These are phyloP conservation scores for Capronia coronata DNA, from an alignment of 2,329 filamentous ascomycete genomes.

Conservation along the genomic window DNA sequence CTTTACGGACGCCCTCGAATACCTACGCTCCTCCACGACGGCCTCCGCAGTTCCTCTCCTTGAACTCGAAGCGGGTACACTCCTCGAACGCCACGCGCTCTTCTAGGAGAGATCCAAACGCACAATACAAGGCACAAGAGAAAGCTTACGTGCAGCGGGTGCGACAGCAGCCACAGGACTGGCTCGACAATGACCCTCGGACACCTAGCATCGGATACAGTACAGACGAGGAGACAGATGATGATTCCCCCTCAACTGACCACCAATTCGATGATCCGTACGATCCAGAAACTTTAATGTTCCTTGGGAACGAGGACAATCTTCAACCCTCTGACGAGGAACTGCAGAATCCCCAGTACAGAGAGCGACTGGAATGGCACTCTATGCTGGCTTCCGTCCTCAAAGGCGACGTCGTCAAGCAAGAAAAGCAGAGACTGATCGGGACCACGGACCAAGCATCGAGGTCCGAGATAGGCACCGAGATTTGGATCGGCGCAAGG, in stretches of 20 bases:
- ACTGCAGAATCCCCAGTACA: slow-evolving; percentile 75
- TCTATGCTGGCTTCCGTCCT: slow-evolving; percentile 94
- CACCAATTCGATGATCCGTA: slow-evolving; percentile 78
- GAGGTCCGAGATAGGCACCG: slow-evolving; percentile 59
- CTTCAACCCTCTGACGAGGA: slow-evolving; percentile 85
- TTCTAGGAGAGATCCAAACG: slow-evolving; percentile 58
- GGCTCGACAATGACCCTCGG: slow-evolving; percentile 61
- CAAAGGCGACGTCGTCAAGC: slow-evolving; percentile 92
- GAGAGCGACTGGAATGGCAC: slow-evolving; percentile 94
- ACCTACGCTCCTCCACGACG: slow-evolving; percentile 64
- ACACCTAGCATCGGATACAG: slow-evolving; percentile 61
- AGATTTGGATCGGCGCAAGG: slow-evolving; percentile 81
- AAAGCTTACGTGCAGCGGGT: slow-evolving; percentile 91
- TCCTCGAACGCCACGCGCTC: slow-evolving; percentile 49
- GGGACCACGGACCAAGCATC: slow-evolving; percentile 70
- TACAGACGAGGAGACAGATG: slow-evolving; percentile 56
- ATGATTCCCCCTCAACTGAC: slow-evolving; percentile 82
- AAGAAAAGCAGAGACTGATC: slow-evolving; percentile 94
- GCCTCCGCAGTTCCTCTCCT: slow-evolving; percentile 45
- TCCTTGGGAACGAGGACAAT: slow-evolving; percentile 76
- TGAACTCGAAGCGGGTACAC: slow-evolving; percentile 47
- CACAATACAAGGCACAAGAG: slow-evolving; percentile 76
- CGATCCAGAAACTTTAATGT: slow-evolving; percentile 87
- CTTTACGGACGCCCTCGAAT: slow-evolving; percentile 67
- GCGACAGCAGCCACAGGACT: slow-evolving; percentile 71